These are phyloP conservation scores for Pseudogymnoascus sp. DNA, from an alignment of 2,329 filamentous ascomycete species.

Conservation along the genomic window DNA sequence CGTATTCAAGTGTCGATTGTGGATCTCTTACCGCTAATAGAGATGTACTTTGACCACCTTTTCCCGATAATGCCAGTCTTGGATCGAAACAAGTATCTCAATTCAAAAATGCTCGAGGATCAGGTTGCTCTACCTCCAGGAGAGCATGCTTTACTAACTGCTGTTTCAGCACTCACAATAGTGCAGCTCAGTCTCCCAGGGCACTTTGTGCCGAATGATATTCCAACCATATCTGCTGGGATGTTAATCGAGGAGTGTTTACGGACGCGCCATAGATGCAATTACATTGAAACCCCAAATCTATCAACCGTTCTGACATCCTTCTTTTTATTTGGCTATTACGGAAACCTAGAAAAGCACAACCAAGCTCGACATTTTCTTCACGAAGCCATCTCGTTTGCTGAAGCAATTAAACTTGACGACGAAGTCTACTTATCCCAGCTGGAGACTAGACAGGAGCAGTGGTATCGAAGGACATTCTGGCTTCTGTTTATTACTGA, in stretches of 20 bases:
- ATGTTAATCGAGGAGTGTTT: conserved; percentile 27
- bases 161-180: conserved; percentile 3
- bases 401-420: conserved; percentile 26
- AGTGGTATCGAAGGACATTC: conserved; percentile 25
- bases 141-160: background rate
- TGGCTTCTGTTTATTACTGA: conserved; percentile 30
- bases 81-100: conserved; percentile 26
- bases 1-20: background rate
- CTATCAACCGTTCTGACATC: conserved; percentile 28
- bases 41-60: conserved; percentile 47
- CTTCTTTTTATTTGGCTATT: conserved; percentile 29
- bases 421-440: conserved; percentile 20
- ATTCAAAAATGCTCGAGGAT: background rate
- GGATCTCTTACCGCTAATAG: background rate
- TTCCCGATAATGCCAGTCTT: conserved; percentile 53
- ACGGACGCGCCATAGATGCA: conserved; percentile 22
- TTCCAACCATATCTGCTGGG: conserved; percentile 2
- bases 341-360: conserved; percentile 28
- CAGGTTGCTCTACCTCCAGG: background rate
- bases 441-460: background rate
- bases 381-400: conserved; percentile 26
- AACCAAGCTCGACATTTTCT: conserved; percentile 32
- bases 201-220: background rate
- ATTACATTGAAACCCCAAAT: conserved; percentile 25
- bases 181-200: conserved; percentile 6